phyloP scores from a whole-genome alignment of 2,329 filamentous ascomycete genomes.

The Phyllosticta citrichinensis region DNA sequence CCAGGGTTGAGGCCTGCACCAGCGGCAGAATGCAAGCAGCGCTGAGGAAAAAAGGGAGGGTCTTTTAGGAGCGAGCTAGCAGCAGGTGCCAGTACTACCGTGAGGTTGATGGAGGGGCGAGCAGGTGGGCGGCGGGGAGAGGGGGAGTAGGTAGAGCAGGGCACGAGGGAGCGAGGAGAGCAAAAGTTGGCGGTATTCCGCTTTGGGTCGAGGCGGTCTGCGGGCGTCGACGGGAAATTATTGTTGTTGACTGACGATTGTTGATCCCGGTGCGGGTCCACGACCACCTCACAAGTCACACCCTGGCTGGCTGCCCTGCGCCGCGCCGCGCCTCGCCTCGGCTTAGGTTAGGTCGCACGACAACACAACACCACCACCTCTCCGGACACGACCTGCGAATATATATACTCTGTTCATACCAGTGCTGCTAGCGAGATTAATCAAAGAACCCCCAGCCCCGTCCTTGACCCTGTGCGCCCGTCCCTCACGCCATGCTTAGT shows the following conservation, averaged over 20 bases:
- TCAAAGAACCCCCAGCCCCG: not conserved
- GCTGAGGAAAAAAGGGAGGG: not conserved
- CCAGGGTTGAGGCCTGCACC: not conserved
- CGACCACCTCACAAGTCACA: not conserved
- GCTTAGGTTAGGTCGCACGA: not conserved
- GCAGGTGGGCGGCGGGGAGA: not conserved
- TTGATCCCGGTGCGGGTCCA: conserved; percentile 7
- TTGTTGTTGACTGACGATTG: conserved; percentile 6
- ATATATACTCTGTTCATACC: not conserved
- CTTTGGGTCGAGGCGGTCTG: conserved; percentile 9
- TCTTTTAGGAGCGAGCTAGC: not conserved
- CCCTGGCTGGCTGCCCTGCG: not conserved
- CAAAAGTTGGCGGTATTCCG: conserved; percentile 3
- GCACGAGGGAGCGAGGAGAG: conserved; percentile 9
- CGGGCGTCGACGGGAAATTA: conserved; percentile 5
- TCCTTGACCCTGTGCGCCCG: conserved; percentile 4
- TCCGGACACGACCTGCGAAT: not conserved
- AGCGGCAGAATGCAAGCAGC: not conserved
- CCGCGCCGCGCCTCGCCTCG: not conserved
- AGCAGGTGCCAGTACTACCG: not conserved
- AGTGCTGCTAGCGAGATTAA: not conserved
- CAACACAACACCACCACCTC: not conserved
- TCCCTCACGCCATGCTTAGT: conserved; percentile 8
- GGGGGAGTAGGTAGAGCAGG: not conserved
- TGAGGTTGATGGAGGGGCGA: not conserved